Evolutionary conservation across 2,329 filamentous ascomycete species (phyloP).

Genomic region (Colletotrichum filicis): DNA sequence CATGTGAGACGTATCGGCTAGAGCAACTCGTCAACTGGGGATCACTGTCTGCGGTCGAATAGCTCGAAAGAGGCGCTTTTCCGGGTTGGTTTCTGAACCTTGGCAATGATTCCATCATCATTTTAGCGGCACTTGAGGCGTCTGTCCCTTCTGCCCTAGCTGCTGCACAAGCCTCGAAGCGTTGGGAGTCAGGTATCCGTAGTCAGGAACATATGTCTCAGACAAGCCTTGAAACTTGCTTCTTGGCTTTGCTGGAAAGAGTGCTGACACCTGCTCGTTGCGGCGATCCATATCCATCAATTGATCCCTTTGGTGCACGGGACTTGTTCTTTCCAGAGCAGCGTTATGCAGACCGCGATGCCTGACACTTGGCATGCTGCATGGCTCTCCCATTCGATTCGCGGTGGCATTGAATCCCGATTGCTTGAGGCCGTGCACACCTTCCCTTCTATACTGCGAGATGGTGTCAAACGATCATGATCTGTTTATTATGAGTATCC

Average conservation of each 20-base stretch:
- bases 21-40: conserved; percentile 19
- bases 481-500: background rate
- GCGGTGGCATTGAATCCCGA: background rate
- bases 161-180: conserved; percentile 22
- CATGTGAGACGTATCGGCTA: conserved; percentile 32
- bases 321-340: conserved; percentile 8
- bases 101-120: conserved; percentile 22
- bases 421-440: conserved; percentile 18
- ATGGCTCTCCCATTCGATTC: conserved; percentile 22
- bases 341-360: conserved; percentile 12
- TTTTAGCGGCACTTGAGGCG: conserved; percentile 17
- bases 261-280: conserved; percentile 15
- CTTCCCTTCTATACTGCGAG: background rate
- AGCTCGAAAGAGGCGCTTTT: conserved; percentile 20
- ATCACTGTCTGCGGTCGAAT: conserved; percentile 22
- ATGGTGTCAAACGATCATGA: background rate
- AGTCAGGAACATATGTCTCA: conserved; percentile 36
- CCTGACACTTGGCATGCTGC: conserved; percentile 11
- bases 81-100: conserved; percentile 28
- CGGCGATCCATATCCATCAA: background rate
- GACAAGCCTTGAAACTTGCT: conserved; percentile 30
- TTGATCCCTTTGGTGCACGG: conserved; percentile 13
- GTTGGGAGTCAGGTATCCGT: conserved; percentile 22
- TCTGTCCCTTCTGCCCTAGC: conserved; percentile 9
- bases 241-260: conserved; percentile 18